These are phyloP conservation scores for Paraleonurus japonicus DNA, from an alignment of 257 asterid genomes.

Conservation along the genomic window DNA sequence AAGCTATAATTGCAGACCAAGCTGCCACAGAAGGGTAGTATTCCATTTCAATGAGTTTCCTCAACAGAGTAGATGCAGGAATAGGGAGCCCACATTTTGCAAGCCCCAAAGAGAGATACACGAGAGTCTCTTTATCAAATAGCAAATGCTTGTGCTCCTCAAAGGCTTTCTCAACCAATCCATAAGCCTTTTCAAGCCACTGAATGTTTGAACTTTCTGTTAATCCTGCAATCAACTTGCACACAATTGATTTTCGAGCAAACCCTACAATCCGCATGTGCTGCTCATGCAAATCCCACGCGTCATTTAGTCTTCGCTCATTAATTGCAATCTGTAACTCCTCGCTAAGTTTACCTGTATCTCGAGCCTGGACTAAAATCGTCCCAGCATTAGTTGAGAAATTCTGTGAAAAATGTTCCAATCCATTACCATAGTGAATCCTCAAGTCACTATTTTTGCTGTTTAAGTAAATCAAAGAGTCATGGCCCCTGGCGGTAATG, in stretches of 20 bases:
- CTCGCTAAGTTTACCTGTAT: conserved; percentile 69
- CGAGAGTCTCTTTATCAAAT: conserved; percentile 59
- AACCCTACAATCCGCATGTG: conserved; percentile 76
- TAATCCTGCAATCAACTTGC: conserved; percentile 51
- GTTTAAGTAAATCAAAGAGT: conserved; percentile 24
- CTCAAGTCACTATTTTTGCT: conserved; percentile 13
- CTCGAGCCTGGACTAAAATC: conserved; percentile 85
- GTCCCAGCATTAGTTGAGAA: conserved; percentile 58
- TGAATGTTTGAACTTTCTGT: conserved; percentile 50
- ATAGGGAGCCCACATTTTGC: conserved; percentile 67
- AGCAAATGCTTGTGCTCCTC: conserved; percentile 61
- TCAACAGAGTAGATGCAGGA: conserved; percentile 71
- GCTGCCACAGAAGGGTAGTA: conserved; percentile 67
- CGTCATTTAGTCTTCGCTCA: conserved; percentile 56
- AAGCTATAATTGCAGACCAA: conserved; percentile 76
- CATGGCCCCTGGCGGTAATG: conserved; percentile 23
- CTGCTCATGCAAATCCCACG: conserved; percentile 76
- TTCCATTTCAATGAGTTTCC: conserved; percentile 82
- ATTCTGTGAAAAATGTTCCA: conserved; percentile 25
- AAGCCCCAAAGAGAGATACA: conserved; percentile 70
- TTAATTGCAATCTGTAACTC: conserved; percentile 60
- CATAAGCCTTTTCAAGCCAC: conserved; percentile 74
- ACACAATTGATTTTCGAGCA: conserved; percentile 65
- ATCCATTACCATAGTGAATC: conserved; percentile 13
- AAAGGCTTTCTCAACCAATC: conserved; percentile 64